These are phyloP conservation scores for Pichia gijzeniarum DNA, from an alignment of 805 yeast species.

Conservation along the genomic window DNA sequence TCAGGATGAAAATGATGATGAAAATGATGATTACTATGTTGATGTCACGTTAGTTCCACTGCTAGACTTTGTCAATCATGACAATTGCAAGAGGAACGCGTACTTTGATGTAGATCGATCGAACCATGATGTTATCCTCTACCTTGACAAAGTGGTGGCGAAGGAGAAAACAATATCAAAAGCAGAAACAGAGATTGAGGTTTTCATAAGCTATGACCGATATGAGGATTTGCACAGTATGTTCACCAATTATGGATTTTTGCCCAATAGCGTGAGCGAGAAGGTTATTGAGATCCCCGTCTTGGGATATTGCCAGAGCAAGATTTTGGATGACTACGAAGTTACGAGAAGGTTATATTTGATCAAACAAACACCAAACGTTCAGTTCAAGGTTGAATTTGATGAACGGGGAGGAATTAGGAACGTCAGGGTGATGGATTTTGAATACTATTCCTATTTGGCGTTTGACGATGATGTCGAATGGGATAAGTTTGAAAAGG, in stretches of 20 bases:
- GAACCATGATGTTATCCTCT: constrained; percentile 38
- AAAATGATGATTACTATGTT: constrained; percentile 36
- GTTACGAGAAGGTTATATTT: constrained; percentile 22
- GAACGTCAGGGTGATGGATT: constrained; percentile 24
- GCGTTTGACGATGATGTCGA: constrained; percentile 25
- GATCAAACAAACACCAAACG: constrained; percentile 33
- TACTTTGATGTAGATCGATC: constrained; percentile 52
- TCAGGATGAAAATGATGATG: no score
- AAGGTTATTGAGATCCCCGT: constrained; percentile 33
- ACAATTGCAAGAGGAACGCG: constrained; percentile 39
- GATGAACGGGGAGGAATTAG: constrained; percentile 15
- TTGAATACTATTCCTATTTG: constrained; percentile 30
- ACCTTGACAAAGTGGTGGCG: constrained; percentile 16
- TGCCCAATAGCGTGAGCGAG: constrained; percentile 28
- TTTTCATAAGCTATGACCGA: constrained; percentile 41
- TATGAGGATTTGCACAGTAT: constrained; percentile 37
- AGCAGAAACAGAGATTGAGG: constrained; percentile 33
- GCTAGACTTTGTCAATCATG: constrained; percentile 64
- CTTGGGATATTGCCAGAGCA: constrained; percentile 22
- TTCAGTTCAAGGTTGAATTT: constrained; percentile 32
- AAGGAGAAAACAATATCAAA: neutral
- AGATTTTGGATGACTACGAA: constrained; percentile 10
- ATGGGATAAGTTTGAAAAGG: constrained; percentile 17
- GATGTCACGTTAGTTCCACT: constrained; percentile 58
- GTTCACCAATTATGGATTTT: constrained; percentile 40